These are phyloP conservation scores for Yamadazyma epiphylla DNA, from an alignment of 1,139 yeast species.

Conservation along the genomic window DNA sequence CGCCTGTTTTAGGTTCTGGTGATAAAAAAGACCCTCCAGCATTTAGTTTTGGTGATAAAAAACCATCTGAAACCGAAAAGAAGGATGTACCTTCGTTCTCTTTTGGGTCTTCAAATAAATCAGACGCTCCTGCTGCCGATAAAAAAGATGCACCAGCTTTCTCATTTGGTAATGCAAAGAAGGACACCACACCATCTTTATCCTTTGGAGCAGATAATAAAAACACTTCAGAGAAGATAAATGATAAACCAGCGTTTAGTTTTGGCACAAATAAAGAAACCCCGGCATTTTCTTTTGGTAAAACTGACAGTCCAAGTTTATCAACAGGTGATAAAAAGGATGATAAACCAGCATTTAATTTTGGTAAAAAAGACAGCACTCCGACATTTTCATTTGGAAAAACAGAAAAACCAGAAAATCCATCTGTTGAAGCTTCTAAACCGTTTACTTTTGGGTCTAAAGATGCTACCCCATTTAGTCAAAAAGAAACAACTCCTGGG, in stretches of 20 bases:
- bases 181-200: constrained; percentile 4
- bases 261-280: constrained; percentile 3
- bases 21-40: constrained; percentile 8
- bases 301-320: constrained; percentile 17
- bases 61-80: constrained; percentile 3
- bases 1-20: constrained; percentile 11
- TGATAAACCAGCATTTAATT: constrained; percentile 3
- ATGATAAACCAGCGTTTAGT: constrained; percentile 1
- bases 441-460: too few species aligned
- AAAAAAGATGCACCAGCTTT: constrained; percentile 14
- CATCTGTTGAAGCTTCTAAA: too few species aligned
- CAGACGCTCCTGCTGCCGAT: constrained; percentile 16
- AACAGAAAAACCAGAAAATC: not conserved
- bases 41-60: constrained; percentile 6
- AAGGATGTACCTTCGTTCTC: constrained; percentile 7
- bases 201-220: too few species aligned
- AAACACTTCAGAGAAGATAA: not conserved
- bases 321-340: constrained; percentile 7
- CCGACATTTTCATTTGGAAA: constrained; percentile 1
- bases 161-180: constrained; percentile 5
- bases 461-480: too few species aligned
- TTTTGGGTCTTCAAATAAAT: constrained; percentile 12
- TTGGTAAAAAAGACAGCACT: constrained; percentile 1
- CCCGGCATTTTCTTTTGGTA: constrained; percentile 11
- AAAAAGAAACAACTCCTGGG: too few species aligned